Percentiles rank a stretch among this genome's conserved stretches.
Evolutionary conservation across 441 rosid species (phyloP).

Genomic region (Daphne laureola): DNA sequence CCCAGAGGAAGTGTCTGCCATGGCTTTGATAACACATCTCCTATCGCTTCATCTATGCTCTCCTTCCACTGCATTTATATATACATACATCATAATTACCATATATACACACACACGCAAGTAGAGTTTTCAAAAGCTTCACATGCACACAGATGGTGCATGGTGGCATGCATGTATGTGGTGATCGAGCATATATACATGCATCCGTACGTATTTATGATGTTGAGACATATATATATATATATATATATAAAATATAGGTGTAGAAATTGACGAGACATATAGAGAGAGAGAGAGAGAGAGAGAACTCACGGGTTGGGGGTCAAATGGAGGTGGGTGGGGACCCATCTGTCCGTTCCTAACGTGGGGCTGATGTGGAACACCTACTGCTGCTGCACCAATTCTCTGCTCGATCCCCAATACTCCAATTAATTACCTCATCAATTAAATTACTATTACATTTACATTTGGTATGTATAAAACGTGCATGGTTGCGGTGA

Average conservation of each 20-base stretch:
- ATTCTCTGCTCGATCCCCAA: no score
- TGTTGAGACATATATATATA: no score
- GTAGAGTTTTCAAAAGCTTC: no score
- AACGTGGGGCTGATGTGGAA: constrained; percentile 43
- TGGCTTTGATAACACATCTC: constrained; percentile 78
- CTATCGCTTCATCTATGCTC: constrained; percentile 80
- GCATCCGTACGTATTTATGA: no score
- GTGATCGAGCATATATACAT: no score
- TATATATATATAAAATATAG: neutral
- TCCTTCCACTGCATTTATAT: constrained; percentile 41
- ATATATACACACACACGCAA: no score
- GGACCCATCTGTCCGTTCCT: constrained; percentile 31
- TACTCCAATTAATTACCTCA: no score
- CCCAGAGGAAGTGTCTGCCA: constrained; percentile 90
- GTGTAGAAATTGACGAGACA: neutral
- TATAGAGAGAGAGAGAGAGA: constrained; percentile 1
- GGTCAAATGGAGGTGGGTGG: constrained; percentile 41
- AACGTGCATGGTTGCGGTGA: no score
- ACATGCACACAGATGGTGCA: no score
- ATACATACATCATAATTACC: neutral
- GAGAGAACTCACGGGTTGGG: constrained; percentile 51
- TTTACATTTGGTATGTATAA: no score
- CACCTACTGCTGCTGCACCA: constrained; percentile 37
- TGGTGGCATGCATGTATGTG: no score
- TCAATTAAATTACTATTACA: no score